Evolutionary conservation across 179 eudicot species (phyloP).

Genomic region (Camellia oleifera): DNA sequence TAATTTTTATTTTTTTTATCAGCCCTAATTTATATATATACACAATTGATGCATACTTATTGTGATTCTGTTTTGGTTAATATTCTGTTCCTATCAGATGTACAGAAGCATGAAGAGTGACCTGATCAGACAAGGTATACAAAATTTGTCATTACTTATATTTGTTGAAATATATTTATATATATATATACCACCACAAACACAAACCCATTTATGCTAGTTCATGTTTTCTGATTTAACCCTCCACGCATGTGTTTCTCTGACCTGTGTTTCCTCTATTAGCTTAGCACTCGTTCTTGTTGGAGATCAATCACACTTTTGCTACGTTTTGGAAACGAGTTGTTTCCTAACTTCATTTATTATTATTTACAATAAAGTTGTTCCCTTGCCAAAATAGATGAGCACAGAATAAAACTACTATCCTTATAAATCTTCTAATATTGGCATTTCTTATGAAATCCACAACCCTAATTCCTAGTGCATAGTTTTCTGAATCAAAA

Average conservation of each 20-base stretch:
- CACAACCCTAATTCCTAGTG: conserved; percentile 6
- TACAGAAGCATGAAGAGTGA: conserved; percentile 89
- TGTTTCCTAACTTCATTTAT: conserved; percentile 52
- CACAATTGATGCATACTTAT: neutral
- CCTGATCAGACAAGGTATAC: conserved; percentile 49
- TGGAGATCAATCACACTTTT: conserved; percentile 24
- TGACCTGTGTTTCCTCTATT: conserved; percentile 19
- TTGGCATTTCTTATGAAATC: conserved; percentile 24
- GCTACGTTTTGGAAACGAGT: conserved; percentile 22
- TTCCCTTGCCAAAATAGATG: conserved; percentile 8
- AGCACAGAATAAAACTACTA: neutral
- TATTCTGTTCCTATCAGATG: conserved; percentile 46
- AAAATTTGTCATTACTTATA: neutral
- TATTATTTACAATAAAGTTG: conserved; percentile 6
- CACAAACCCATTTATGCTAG: too few species aligned
- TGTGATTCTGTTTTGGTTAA: neutral
- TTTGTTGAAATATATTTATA: neutral
- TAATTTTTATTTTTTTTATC: neutral
- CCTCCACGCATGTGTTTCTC: neutral
- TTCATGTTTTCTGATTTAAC: too few species aligned
- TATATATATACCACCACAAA: neutral
- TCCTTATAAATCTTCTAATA: conserved; percentile 20
- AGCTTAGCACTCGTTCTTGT: conserved; percentile 11
- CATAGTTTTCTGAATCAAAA: neutral
- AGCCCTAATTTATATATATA: neutral